Percentiles rank a stretch among this genome's conserved stretches.
Conservation (phyloP, 2,329 filamentous ascomycete genomes). For the Pseudodiploospora longispora region DNA sequence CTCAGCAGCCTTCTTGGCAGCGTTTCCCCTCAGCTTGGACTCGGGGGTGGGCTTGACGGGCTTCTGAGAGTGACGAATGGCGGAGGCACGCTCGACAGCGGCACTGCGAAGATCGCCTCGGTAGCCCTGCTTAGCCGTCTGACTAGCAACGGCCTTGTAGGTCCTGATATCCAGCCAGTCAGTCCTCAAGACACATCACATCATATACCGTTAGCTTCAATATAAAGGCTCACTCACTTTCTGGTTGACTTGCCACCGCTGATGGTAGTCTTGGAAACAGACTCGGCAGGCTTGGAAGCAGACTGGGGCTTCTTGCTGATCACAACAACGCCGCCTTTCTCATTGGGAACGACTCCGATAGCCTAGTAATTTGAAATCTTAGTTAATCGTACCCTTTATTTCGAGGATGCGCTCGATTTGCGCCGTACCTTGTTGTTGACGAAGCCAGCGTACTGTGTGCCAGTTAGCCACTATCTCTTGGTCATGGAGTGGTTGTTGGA, state of each 20-base stretch:
- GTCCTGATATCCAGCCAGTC: slow-evolving; percentile 46
- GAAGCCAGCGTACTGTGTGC: slow-evolving; percentile 73
- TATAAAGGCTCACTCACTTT: slow-evolving; percentile 40
- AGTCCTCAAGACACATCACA: slow-evolving; percentile 3
- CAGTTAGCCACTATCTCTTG: slow-evolving; percentile 24
- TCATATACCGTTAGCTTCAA: background rate
- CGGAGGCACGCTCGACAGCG: slow-evolving; percentile 80
- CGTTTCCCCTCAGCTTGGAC: slow-evolving; percentile 69
- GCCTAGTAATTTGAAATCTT: slow-evolving; percentile 47
- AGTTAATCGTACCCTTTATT: slow-evolving; percentile 7
- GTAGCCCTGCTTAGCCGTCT: slow-evolving; percentile 78
- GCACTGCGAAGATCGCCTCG: slow-evolving; percentile 66
- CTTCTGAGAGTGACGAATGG: slow-evolving; percentile 72
- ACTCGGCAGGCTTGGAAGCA: slow-evolving; percentile 64
- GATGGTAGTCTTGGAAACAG: slow-evolving; percentile 59
- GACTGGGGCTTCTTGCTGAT: slow-evolving; percentile 75
- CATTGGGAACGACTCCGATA: slow-evolving; percentile 65
- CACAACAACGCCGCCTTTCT: slow-evolving; percentile 74
- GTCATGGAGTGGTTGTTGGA: too few species aligned
- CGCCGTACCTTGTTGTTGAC: slow-evolving; percentile 78
- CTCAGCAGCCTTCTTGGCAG: slow-evolving; percentile 64
- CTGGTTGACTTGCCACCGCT: slow-evolving; percentile 64
- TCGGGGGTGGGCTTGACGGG: slow-evolving; percentile 67
- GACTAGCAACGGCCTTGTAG: slow-evolving; percentile 81
- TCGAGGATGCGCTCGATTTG: slow-evolving; percentile 3